Evolutionary conservation across 1,139 yeast species (phyloP).

Genomic region (Pichia sp.): DNA sequence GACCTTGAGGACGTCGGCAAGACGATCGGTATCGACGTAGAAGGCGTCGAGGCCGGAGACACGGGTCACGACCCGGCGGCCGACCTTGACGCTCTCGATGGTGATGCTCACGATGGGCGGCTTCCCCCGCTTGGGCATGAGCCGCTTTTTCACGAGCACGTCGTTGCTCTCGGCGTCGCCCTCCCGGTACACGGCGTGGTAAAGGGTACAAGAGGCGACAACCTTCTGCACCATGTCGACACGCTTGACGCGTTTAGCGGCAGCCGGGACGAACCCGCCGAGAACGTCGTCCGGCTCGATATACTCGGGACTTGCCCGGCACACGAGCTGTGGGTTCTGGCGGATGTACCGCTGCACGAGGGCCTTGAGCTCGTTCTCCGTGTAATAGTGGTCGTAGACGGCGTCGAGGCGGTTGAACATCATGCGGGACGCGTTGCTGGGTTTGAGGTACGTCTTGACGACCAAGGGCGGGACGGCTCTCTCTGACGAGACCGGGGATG

Average conservation of each 20-base stretch:
- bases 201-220: constrained; percentile 21
- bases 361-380: constrained; percentile 49
- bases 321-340: constrained; percentile 42
- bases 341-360: constrained; percentile 55
- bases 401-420: constrained; percentile 46
- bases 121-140: constrained; percentile 52
- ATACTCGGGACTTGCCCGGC: constrained; percentile 42
- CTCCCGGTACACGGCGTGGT: constrained; percentile 54
- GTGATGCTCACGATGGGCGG: constrained; percentile 63
- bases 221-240: constrained; percentile 36
- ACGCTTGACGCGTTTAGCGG: constrained; percentile 37
- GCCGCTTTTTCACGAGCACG: constrained; percentile 13
- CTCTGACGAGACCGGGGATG: not conserved
- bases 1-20: constrained; percentile 67
- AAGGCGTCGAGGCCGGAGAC: constrained; percentile 67
- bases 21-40: constrained; percentile 55
- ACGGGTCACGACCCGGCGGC: constrained; percentile 74
- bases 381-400: constrained; percentile 41
- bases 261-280: constrained; percentile 18
- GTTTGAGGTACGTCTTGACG: constrained; percentile 47
- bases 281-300: constrained; percentile 52
- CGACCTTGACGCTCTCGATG: constrained; percentile 71
- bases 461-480: constrained; percentile 29
- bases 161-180: constrained; percentile 32
- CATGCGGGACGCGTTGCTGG: constrained; percentile 46